Evolutionary conservation across 1,284 basidiomycete genomes (phyloP), one percentile per base, ranked within the genome.

Genomic region (Irpex sp.): DNA sequence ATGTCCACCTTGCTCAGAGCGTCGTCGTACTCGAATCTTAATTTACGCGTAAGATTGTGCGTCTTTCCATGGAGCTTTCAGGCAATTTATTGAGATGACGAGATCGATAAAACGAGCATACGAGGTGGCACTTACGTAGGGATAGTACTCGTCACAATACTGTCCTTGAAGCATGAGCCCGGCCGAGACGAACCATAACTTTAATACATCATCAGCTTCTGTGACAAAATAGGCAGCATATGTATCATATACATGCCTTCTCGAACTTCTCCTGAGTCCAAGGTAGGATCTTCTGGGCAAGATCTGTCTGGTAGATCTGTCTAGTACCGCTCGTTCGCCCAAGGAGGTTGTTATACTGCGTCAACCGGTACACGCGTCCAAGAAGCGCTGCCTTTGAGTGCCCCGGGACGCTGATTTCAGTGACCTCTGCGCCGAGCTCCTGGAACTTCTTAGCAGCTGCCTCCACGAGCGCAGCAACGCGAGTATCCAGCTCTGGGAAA

Each of bases 201-300:
- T 13, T 15, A 21, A 40, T 8, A 56, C 36, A 5, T 15, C 40
- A 57, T 61, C 55, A 61, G 48, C 31, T 19, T 47, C 34, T 21
- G 26, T 5, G 17, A 31, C 11, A 48, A 15, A 31, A 31, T 4
- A 31, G 31, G 31, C 31, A 31, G 31, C 31, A 31, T 31, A 31
- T 31, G 31, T 11, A 19, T 7, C 57, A 31, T 58, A 34, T 4
- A 60, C 65, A 58, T 36, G 72, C 75, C 59, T 75, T 75, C 57
- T 79, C 76, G 60, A 75, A 78, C 60, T 77, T 78, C 19, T 75
- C 76, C 65, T 80, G 78, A 7, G 71, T 72, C 74, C 79, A 77
- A 1, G 79, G 79, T 9, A 78, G 63, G 13, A 80, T 63, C 48
- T 76, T 72, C 40, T 73, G 70, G 38, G 69, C 75, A 57, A 78